phyloP scores from a whole-genome alignment of 75 land plant genomes.

The Selaginella moellendorffii region DNA sequence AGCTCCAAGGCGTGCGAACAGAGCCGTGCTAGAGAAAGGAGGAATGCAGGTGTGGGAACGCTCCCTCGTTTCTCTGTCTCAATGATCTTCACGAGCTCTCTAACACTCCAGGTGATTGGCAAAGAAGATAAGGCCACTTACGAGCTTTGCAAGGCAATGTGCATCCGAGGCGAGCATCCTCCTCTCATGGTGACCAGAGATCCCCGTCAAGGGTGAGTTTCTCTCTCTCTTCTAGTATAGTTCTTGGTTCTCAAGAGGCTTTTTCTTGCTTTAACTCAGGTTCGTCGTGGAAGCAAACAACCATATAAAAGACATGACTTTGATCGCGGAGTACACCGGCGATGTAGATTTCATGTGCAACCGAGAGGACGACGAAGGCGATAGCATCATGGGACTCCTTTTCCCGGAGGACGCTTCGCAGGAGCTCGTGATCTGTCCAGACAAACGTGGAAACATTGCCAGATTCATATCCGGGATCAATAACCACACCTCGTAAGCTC shows the following conservation, averaged over 20 bases:
- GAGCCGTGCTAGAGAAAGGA: slow-evolving; percentile 35
- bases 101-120: slow-evolving; percentile 40
- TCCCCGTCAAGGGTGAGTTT: slow-evolving; percentile 74
- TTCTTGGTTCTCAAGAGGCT: too few species aligned
- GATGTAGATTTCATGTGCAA: slow-evolving; percentile 74
- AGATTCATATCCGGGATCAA: slow-evolving; percentile 78
- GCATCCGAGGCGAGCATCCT: slow-evolving; percentile 57
- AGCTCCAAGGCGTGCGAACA: slow-evolving; percentile 61
- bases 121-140: slow-evolving; percentile 58
- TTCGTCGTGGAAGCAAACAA: slow-evolving; percentile 72
- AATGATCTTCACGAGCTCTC: too few species aligned
- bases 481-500: slow-evolving; percentile 60
- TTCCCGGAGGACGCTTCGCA: slow-evolving; percentile 27
- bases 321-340: slow-evolving; percentile 62
- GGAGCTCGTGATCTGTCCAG: slow-evolving; percentile 68
- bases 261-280: too few species aligned
- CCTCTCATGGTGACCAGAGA: slow-evolving; percentile 67
- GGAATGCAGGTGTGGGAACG: slow-evolving; percentile 99
- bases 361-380: slow-evolving; percentile 61
- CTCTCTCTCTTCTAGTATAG: too few species aligned
- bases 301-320: slow-evolving; percentile 52
- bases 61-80: too few species aligned
- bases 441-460: slow-evolving; percentile 64
- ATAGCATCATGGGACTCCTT: slow-evolving; percentile 73
- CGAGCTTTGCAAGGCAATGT: slow-evolving; percentile 54